Percentiles rank a stretch among this genome's conserved stretches.
phyloP scores from a whole-genome alignment of 2,329 filamentous ascomycete species.

The Xylogone sp. region DNA sequence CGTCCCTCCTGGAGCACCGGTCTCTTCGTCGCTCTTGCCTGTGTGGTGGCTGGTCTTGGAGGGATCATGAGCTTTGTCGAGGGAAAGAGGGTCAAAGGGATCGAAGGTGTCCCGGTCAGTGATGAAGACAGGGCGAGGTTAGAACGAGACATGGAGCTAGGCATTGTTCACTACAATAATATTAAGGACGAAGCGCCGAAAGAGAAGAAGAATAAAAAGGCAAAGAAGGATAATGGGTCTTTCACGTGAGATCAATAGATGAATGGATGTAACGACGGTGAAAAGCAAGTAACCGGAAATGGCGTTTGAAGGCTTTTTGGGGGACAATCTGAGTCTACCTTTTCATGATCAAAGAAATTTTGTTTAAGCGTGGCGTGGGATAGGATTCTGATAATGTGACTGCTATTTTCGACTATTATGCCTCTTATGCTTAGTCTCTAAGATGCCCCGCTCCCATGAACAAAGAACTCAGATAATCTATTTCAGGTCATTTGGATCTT shows the following conservation, averaged over 20 bases:
- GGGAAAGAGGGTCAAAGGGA: slow-evolving; percentile 65
- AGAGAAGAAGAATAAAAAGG: slow-evolving; percentile 38
- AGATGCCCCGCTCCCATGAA: no score
- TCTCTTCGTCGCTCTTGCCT: slow-evolving; percentile 72
- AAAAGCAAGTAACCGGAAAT: slow-evolving; percentile 9
- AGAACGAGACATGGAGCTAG: slow-evolving; percentile 47
- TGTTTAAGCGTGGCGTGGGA: no score
- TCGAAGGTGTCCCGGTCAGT: slow-evolving; percentile 67
- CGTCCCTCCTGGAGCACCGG: slow-evolving; percentile 80
- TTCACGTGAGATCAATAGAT: slow-evolving; percentile 14
- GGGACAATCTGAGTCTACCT: slow-evolving; percentile 8
- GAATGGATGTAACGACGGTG: slow-evolving; percentile 3
- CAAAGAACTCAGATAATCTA: no score
- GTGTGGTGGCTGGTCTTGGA: slow-evolving; percentile 62
- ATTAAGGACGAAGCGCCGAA: slow-evolving; percentile 48
- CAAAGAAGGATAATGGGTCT: slow-evolving; percentile 11
- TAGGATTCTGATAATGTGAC: no score
- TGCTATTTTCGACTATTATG: no score
- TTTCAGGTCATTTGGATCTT: no score
- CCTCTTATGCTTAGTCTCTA: no score
- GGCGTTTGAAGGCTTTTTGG: slow-evolving; percentile 8
- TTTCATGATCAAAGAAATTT: background rate
- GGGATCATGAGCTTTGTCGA: slow-evolving; percentile 70
- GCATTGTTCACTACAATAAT: slow-evolving; percentile 57
- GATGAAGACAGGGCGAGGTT: slow-evolving; percentile 50